phyloP scores from a whole-genome alignment of 495 filamentous ascomycete genomes.

The Neurospora sp. region DNA sequence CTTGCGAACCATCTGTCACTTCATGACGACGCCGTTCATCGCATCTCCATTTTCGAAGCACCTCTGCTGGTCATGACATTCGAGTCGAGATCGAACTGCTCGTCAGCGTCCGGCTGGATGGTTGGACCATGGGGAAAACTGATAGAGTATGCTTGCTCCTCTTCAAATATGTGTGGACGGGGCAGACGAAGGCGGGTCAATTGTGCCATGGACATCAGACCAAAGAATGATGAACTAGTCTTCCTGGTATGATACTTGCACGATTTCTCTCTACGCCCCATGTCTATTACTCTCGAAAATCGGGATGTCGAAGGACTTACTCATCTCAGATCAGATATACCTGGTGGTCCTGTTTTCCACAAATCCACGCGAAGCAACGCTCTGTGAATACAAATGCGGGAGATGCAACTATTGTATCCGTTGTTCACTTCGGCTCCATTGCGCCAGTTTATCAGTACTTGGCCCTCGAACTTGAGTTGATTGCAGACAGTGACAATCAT shows the following conservation, averaged over 20 bases:
- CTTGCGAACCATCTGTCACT: background rate
- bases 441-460: background rate
- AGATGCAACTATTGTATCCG: background rate
- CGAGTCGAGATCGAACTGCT: background rate
- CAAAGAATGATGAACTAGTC: background rate
- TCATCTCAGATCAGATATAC: background rate
- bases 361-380: background rate
- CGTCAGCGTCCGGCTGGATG: background rate
- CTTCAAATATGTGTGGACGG: background rate
- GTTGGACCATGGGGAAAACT: background rate
- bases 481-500: background rate
- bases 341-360: background rate
- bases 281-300: background rate
- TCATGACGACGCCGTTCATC: background rate
- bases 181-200: background rate
- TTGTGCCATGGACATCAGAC: background rate
- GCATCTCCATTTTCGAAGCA: background rate
- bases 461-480: background rate
- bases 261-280: background rate
- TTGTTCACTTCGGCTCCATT: background rate
- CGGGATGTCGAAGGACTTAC: background rate
- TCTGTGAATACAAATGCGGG: background rate
- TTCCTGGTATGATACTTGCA: background rate
- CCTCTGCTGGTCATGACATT: background rate
- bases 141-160: background rate